Conservation (phyloP, 1,284 basidiomycete genomes). For the Schizophyllum amplum region DNA sequence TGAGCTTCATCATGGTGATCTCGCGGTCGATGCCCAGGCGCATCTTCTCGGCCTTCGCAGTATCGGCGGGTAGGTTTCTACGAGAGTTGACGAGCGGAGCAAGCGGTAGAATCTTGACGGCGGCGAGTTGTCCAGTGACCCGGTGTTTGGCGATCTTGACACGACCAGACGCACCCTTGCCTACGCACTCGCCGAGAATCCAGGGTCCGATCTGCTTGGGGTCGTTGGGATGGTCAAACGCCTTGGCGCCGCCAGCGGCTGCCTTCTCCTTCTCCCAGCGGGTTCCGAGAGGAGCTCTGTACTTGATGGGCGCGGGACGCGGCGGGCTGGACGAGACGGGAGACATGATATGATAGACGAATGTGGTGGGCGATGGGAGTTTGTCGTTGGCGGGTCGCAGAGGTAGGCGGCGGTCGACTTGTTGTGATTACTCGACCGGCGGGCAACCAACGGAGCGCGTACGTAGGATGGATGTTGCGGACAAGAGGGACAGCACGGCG, state of each 20-base stretch:
- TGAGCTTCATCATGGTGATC: constrained; percentile 99
- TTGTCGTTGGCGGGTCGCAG: constrained; percentile 22
- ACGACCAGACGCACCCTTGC: constrained; percentile 90
- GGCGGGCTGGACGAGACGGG: constrained; percentile 45
- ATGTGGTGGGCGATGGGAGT: constrained; percentile 17
- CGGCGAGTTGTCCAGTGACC: constrained; percentile 86
- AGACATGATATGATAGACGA: constrained; percentile 28
- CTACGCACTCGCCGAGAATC: constrained; percentile 91
- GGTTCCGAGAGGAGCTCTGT: constrained; percentile 60
- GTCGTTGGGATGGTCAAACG: constrained; percentile 69
- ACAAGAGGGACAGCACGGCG: too few species aligned
- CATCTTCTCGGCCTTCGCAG: constrained; percentile 80
- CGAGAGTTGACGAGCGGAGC: constrained; percentile 77
- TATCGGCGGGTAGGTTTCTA: constrained; percentile 63
- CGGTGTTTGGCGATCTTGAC: constrained; percentile 93
- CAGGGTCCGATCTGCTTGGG: constrained; percentile 71
- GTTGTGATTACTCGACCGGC: constrained; percentile 29
- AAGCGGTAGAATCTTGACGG: constrained; percentile 96
- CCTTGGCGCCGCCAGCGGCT: constrained; percentile 52
- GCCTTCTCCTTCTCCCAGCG: constrained; percentile 81
- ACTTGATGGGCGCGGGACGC: constrained; percentile 58
- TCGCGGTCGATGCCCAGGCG: constrained; percentile 92
- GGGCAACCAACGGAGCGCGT: constrained; percentile 18
- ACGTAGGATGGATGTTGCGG: background rate
- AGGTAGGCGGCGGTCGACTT: too few species aligned